Base-by-base conservation (phyloP, 352 stramenopile genomes). In the Stramenopiles sp. region DNA sequence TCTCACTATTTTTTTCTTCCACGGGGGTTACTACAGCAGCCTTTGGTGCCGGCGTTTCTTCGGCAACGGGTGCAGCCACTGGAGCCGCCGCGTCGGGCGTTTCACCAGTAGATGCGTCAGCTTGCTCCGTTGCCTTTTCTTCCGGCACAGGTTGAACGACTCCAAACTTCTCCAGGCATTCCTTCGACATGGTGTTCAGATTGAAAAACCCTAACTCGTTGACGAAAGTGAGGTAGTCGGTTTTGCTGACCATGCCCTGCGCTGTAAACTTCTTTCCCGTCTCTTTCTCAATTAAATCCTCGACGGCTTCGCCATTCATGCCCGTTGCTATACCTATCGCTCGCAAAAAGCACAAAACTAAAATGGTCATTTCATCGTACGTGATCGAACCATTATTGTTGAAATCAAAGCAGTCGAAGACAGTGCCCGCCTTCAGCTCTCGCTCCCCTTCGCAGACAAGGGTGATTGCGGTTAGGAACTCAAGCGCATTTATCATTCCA, bases 371-470 rank as follows among this genome's bases (percentile, higher is more conserved):
- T 63, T 63, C 43, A 63, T 63, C 43, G 25, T 63, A 63, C 25
- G 43, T 18, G 12, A 63, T 63, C 12, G 12, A 18, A 18, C 25
- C 25, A 18, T 63, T 63, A 63, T 63, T 63, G 25, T 25, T 63
- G 25, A 63, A 63, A 63, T 63, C 43, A 63, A 63, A 63, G 25
- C 43, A 63, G 25, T 63, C 43, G 43, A 63, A 63, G 12, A 63
- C 25, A 18, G 25, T 18, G 12, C 43, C 43, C 25, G 43, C 25
- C 25, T 63, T 63, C 25, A 18, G 12, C 25, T 63, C 43, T 18
- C 43, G 43, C 25, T 63, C 25, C 43, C 12, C 43, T 63, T 63
- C 43, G 43, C 43, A 63, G 12, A 63, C 43, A 18, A 63, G 12
- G 25, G 25, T 63, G 12, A 63, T 25, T 25, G 43, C 43, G 12